A percentile compares a stretch with the other conserved stretches of the same genome.
Evolutionary conservation across 768 basidiomycete species (phyloP).

Genomic region (Multifurca ochricompacta): DNA sequence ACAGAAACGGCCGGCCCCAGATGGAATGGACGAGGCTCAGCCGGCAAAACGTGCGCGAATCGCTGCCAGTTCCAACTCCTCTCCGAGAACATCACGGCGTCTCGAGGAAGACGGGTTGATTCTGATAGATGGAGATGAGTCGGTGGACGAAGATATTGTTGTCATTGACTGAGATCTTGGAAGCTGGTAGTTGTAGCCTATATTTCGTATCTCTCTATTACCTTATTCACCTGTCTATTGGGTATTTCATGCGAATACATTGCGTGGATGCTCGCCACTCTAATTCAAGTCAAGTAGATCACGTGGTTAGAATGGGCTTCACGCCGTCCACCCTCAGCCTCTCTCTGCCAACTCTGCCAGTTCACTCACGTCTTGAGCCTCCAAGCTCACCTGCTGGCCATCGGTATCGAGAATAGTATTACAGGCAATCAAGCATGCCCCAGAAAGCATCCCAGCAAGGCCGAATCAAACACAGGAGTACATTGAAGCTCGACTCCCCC

Average conservation of each 20-base stretch:
- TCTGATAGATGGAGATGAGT: slow-evolving; percentile 52
- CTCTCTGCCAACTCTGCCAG: no score
- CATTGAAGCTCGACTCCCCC: slow-evolving; percentile 13
- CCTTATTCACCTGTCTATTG: slow-evolving; percentile 17
- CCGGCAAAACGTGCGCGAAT: slow-evolving; percentile 47
- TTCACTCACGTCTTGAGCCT: no score
- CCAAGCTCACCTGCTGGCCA: no score
- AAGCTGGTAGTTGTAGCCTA: neutral
- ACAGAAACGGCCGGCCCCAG: slow-evolving; percentile 51
- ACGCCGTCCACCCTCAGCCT: neutral
- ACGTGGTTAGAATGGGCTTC: neutral
- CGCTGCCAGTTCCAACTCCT: slow-evolving; percentile 25
- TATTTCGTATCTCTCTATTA: neutral
- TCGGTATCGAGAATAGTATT: no score
- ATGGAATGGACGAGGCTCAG: slow-evolving; percentile 49
- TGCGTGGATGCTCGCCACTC: neutral
- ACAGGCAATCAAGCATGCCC: slow-evolving; percentile 10
- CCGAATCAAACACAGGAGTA: slow-evolving; percentile 16
- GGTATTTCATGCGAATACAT: neutral
- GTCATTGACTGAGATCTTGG: slow-evolving; percentile 40
- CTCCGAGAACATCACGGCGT: slow-evolving; percentile 56
- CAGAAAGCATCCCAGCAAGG: neutral
- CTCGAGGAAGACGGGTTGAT: slow-evolving; percentile 73
- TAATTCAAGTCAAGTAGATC: no score
- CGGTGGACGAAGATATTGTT: slow-evolving; percentile 44